phyloP scores from a whole-genome alignment of 371 early-diverging fungal genomes.

The Syncephalastrum contaminatum region DNA sequence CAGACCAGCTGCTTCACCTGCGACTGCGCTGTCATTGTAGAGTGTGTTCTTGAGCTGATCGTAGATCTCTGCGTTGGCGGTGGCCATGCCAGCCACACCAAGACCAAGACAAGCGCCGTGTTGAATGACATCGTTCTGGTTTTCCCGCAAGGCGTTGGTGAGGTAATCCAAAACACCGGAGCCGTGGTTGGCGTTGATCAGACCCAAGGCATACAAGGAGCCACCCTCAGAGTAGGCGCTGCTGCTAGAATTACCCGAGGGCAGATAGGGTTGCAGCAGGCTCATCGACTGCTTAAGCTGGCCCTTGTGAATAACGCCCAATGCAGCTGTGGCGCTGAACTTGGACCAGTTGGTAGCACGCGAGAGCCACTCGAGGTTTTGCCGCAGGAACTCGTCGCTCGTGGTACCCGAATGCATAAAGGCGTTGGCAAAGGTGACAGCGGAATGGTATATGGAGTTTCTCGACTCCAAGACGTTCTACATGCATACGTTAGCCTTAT shows the following conservation, averaged over 20 bases:
- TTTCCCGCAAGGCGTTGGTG: slow-evolving; percentile 75
- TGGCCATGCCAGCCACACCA: slow-evolving; percentile 96
- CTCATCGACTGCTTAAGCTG: slow-evolving; percentile 85
- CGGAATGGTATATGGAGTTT: slow-evolving; percentile 91
- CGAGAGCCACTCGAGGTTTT: slow-evolving; percentile 97
- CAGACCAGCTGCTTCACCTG: slow-evolving; percentile 97
- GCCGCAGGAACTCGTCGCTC: slow-evolving; percentile 96
- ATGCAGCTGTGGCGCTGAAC: slow-evolving; percentile 97
- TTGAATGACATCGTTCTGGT: slow-evolving; percentile 90
- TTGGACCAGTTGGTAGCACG: slow-evolving; percentile 99
- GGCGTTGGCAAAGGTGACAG: slow-evolving; percentile 97
- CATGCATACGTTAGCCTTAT: not conserved
- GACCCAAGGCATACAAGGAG: slow-evolving; percentile 95
- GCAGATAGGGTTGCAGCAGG: slow-evolving; percentile 91
- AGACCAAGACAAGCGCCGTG: slow-evolving; percentile 98
- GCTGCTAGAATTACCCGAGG: slow-evolving; percentile 76
- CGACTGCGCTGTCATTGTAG: slow-evolving; percentile 93
- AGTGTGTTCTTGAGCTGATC: slow-evolving; percentile 86
- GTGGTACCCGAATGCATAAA: slow-evolving; percentile 99
- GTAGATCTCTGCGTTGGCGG: slow-evolving; percentile 81
- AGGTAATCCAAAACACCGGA: slow-evolving; percentile 83
- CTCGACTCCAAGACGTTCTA: slow-evolving; percentile 87
- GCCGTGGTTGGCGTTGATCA: slow-evolving; percentile 95
- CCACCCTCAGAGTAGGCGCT: slow-evolving; percentile 97
- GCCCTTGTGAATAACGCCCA: slow-evolving; percentile 99